A percentile compares a stretch with the other conserved stretches of the same genome.
These are phyloP conservation scores for Linum usitatissimum DNA, from an alignment of 345 rosid genomes.

Conservation along the genomic window DNA sequence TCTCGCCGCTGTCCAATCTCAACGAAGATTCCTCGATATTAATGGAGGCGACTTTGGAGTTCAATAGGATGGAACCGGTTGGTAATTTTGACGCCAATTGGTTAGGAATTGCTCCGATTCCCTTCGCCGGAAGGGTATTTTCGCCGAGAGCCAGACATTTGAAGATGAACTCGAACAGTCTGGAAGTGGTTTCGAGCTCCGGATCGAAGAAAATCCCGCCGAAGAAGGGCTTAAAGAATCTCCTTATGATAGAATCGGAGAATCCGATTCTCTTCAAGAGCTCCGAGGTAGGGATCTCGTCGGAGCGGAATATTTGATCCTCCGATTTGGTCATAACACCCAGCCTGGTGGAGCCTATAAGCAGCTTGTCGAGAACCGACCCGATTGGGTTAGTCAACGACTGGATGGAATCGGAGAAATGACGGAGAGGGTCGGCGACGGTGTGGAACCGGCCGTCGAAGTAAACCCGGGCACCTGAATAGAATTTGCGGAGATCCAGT, in stretches of 20 bases:
- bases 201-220: slow-evolving; percentile 86
- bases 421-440: slow-evolving; percentile 80
- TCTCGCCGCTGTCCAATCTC: slow-evolving; percentile 41
- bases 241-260: slow-evolving; percentile 42
- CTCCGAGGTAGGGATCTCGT: slow-evolving; percentile 47
- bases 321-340: slow-evolving; percentile 45
- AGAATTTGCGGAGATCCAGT: slow-evolving; percentile 49
- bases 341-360: slow-evolving; percentile 59
- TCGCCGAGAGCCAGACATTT: slow-evolving; percentile 89
- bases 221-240: slow-evolving; percentile 76
- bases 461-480: slow-evolving; percentile 69
- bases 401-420: slow-evolving; percentile 51
- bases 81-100: slow-evolving; percentile 60
- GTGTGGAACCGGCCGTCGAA: slow-evolving; percentile 56
- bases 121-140: slow-evolving; percentile 68
- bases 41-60: slow-evolving; percentile 45
- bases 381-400: slow-evolving; percentile 75
- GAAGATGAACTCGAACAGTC: slow-evolving; percentile 73
- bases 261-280: slow-evolving; percentile 49
- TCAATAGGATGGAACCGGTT: slow-evolving; percentile 33
- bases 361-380: slow-evolving; percentile 55
- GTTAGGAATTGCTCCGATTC: slow-evolving; percentile 64
- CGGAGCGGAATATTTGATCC: slow-evolving; percentile 34
- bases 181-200: slow-evolving; percentile 69
- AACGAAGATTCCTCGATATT: slow-evolving; percentile 31